Evolutionary conservation across 2,329 filamentous ascomycete species (phyloP).

Genomic region (Xylariaceae sp.): DNA sequence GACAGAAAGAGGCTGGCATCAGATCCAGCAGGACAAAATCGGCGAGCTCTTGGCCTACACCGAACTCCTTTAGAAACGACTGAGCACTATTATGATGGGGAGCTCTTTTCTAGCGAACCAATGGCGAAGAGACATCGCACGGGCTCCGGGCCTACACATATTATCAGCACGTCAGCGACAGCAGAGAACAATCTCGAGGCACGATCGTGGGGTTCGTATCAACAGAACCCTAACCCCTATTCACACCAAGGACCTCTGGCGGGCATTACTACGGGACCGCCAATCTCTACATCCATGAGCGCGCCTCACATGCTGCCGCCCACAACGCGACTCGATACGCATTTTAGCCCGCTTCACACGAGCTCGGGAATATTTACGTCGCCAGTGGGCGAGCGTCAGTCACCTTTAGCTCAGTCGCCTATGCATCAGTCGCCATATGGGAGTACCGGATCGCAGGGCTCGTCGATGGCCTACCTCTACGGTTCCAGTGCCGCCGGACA

Average conservation of each 20-base stretch:
- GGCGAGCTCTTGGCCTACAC: constrained; percentile 20
- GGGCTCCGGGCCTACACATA: constrained; percentile 22
- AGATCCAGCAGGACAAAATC: constrained; percentile 13
- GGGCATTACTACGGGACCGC: constrained; percentile 25
- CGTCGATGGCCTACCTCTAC: constrained; percentile 25
- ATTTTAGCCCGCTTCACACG: constrained; percentile 25
- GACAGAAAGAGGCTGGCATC: constrained; percentile 17
- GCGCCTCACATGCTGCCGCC: constrained; percentile 29
- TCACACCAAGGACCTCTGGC: constrained; percentile 20
- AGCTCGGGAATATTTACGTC: constrained; percentile 22
- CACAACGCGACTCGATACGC: constrained; percentile 26
- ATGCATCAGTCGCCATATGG: constrained; percentile 28
- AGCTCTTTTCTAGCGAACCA: constrained; percentile 23
- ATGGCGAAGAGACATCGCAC: constrained; percentile 24
- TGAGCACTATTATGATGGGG: constrained; percentile 24
- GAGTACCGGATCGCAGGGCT: constrained; percentile 19
- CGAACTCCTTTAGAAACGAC: constrained; percentile 22
- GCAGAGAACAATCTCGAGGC: constrained; percentile 25
- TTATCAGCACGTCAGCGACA: constrained; percentile 19
- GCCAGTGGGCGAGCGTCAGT: constrained; percentile 24
- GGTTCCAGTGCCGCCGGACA: constrained; percentile 20
- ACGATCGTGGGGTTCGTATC: constrained; percentile 24
- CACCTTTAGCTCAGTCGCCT: constrained; percentile 26
- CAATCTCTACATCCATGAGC: constrained; percentile 23
- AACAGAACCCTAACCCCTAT: constrained; percentile 18